Percentiles rank a stretch among this genome's conserved stretches.
Evolutionary conservation across 2,329 filamentous ascomycete species (phyloP).

Genomic region (Endoconidiophora polonica): DNA sequence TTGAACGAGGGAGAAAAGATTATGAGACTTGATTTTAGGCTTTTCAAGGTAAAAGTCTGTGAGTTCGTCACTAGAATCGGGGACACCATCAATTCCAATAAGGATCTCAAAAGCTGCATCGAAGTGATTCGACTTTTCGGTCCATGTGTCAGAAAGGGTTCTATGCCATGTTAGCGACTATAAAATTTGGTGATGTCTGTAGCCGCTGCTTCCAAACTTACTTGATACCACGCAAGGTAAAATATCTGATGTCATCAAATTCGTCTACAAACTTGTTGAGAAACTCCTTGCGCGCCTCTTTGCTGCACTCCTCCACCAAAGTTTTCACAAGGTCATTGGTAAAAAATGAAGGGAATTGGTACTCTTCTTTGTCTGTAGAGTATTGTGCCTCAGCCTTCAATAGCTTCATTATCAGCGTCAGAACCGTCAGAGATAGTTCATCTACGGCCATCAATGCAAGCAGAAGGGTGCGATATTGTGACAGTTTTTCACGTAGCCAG

Average conservation of each 20-base stretch:
- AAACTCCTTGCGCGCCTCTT: constrained; percentile 53
- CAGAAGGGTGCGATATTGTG: constrained; percentile 51
- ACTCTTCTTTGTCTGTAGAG: constrained; percentile 42
- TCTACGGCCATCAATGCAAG: constrained; percentile 44
- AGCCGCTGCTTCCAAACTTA: constrained; percentile 26
- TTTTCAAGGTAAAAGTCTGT: constrained; percentile 50
- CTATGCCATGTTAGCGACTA: constrained; percentile 16
- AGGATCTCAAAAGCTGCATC: constrained; percentile 46
- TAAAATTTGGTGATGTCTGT: not conserved
- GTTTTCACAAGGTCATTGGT: constrained; percentile 22
- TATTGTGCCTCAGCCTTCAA: constrained; percentile 62
- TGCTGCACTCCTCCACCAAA: constrained; percentile 41
- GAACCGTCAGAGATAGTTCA: constrained; percentile 47
- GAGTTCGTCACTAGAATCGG: constrained; percentile 47
- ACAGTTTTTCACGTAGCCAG: constrained; percentile 63
- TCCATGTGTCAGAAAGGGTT: constrained; percentile 18
- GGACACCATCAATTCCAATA: constrained; percentile 51
- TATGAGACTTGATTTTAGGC: constrained; percentile 51
- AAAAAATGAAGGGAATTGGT: constrained; percentile 41
- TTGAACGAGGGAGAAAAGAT: constrained; percentile 45
- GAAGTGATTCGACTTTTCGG: constrained; percentile 25
- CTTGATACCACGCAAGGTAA: constrained; percentile 60
- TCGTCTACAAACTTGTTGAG: constrained; percentile 60
- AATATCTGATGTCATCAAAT: constrained; percentile 73
- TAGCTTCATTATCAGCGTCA: constrained; percentile 69